Conservation (phyloP, 352 stramenopile genomes). For the Phytophthora citrophthora region DNA sequence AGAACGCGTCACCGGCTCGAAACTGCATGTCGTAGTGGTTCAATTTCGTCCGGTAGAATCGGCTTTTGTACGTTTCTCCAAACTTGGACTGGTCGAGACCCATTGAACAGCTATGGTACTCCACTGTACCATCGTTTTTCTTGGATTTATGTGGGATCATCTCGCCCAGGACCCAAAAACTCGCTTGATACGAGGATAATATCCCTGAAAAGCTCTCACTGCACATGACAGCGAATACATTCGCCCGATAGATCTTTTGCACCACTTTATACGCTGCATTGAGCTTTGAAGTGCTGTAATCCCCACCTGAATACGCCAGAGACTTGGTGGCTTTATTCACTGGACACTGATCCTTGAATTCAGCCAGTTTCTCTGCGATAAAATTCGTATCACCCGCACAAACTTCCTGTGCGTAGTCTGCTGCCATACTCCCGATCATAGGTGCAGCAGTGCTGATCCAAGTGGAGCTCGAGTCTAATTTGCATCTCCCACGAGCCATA, state of each 20-base stretch:
- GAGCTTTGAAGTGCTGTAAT: slow-evolving; percentile 14
- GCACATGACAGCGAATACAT: slow-evolving; percentile 42
- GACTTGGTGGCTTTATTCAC: slow-evolving; percentile 18
- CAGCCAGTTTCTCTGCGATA: slow-evolving; percentile 12
- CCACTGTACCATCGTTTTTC: slow-evolving; percentile 37
- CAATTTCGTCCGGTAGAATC: slow-evolving; percentile 20
- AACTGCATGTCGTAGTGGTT: slow-evolving; percentile 50
- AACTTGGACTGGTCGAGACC: slow-evolving; percentile 10
- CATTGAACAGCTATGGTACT: slow-evolving; percentile 36
- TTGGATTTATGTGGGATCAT: slow-evolving; percentile 34
- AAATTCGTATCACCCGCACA: slow-evolving; percentile 15
- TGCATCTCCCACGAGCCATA: slow-evolving; percentile 25
- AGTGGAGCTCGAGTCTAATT: slow-evolving; percentile 18
- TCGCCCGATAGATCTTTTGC: slow-evolving; percentile 28
- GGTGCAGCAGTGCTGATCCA: slow-evolving; percentile 41
- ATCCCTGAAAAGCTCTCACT: slow-evolving; percentile 37
- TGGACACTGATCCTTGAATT: slow-evolving; percentile 18
- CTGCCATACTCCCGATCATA: slow-evolving; percentile 31
- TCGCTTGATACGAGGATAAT: slow-evolving; percentile 27
- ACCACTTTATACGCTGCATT: slow-evolving; percentile 21
- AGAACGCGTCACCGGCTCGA: slow-evolving; percentile 34
- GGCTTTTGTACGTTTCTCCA: slow-evolving; percentile 12
- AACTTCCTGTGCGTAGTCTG: slow-evolving; percentile 17
- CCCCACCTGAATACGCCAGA: slow-evolving; percentile 32
- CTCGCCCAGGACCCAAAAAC: slow-evolving; percentile 25